A percentile compares a stretch with the other conserved stretches of the same genome.
phyloP scores from a whole-genome alignment of 495 filamentous ascomycete species.

The Bryoglossum gracile region DNA sequence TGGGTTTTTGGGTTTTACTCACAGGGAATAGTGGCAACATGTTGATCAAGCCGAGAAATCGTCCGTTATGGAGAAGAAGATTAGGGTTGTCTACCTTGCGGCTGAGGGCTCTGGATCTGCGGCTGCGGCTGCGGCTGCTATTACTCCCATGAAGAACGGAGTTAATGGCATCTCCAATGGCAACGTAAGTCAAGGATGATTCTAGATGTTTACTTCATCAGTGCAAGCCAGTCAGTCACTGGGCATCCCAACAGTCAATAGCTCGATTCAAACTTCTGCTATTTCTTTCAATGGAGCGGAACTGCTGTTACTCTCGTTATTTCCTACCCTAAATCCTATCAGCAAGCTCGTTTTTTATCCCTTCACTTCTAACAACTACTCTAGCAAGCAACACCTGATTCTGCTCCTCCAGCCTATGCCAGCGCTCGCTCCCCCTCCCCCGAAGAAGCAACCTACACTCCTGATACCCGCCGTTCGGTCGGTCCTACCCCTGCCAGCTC shows the following conservation, averaged over 20 bases:
- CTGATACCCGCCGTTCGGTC: conserved; percentile 17
- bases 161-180: conserved; percentile 27
- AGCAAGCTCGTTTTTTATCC: too few species aligned
- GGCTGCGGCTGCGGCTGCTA: neutral
- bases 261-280: too few species aligned
- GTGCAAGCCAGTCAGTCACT: too few species aligned
- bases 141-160: conserved; percentile 34
- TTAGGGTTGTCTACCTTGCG: conserved; percentile 79
- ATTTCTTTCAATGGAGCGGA: too few species aligned
- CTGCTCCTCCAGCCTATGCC: conserved; percentile 48
- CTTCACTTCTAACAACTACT: too few species aligned
- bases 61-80: conserved; percentile 85
- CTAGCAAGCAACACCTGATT: conserved; percentile 28
- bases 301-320: too few species aligned
- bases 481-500: conserved; percentile 2
- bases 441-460: conserved; percentile 30
- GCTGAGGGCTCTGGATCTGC: conserved; percentile 37
- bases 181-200: too few species aligned
- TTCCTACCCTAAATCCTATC: too few species aligned
- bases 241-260: too few species aligned
- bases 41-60: conserved; percentile 72
- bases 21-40: conserved; percentile 55
- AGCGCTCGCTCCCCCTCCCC: conserved; percentile 39
- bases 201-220: too few species aligned
- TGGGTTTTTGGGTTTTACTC: conserved; percentile 3